These are phyloP conservation scores for Austroboletus eburneus DNA, from an alignment of 768 basidiomycete genomes.

Conservation along the genomic window DNA sequence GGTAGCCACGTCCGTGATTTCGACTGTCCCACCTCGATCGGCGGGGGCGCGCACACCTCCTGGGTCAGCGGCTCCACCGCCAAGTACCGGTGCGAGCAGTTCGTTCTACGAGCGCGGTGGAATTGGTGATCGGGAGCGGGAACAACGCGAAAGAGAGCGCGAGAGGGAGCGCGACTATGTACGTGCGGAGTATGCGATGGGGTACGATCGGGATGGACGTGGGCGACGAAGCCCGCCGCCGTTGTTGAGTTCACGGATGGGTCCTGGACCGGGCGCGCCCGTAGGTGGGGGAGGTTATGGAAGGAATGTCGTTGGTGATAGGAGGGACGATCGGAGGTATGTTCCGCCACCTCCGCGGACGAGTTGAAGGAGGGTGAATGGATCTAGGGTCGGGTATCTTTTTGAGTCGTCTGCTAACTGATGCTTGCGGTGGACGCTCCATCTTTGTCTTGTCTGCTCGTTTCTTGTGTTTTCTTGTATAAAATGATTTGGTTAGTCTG, in stretches of 20 bases:
- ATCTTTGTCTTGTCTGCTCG: too few relatives aligned
- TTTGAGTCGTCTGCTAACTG: too few relatives aligned
- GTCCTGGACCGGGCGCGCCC: slow-evolving; percentile 12
- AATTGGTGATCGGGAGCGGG: slow-evolving; percentile 4
- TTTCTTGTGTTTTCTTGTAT: too few relatives aligned
- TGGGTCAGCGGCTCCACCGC: slow-evolving; percentile 22
- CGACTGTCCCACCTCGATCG: slow-evolving; percentile 5
- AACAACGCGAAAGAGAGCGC: slow-evolving; percentile 11
- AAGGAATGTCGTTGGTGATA: slow-evolving; percentile 16
- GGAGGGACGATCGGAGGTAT: slow-evolving; percentile 37
- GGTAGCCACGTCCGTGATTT: neutral
- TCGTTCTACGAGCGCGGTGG: slow-evolving; percentile 31
- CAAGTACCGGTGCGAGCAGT: slow-evolving; percentile 15
- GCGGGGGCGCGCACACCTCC: slow-evolving; percentile 20
- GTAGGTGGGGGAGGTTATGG: too few relatives aligned
- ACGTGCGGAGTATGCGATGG: slow-evolving; percentile 26
- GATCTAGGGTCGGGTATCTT: too few relatives aligned
- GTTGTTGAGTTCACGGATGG: slow-evolving; percentile 18
- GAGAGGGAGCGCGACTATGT: slow-evolving; percentile 35
- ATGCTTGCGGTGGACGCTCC: too few relatives aligned
- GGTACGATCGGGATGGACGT: slow-evolving; percentile 35
- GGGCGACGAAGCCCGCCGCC: slow-evolving; percentile 27
- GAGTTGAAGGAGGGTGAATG: too few relatives aligned
- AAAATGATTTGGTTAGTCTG: too few relatives aligned
- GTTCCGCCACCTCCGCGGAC: slow-evolving; percentile 26